phyloP scores from a whole-genome alignment of 768 basidiomycete genomes.

The Leucosporidium yakuticum region DNA sequence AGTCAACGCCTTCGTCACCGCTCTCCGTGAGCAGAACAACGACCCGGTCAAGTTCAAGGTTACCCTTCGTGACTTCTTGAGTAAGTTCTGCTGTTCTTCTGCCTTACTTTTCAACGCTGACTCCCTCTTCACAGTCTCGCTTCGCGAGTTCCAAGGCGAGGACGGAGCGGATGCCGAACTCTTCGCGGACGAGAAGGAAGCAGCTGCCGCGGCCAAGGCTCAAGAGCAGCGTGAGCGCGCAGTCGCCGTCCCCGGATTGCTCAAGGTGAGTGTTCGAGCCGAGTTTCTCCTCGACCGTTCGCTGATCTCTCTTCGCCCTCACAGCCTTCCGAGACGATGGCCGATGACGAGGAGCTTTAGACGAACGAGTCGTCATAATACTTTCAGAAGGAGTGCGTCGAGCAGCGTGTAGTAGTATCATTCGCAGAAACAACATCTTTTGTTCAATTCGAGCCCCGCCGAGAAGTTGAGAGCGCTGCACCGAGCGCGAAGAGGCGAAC shows the following conservation, averaged over 20 bases:
- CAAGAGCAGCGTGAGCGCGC: slow-evolving; percentile 81
- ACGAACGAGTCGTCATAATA: no score
- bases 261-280: slow-evolving; percentile 58
- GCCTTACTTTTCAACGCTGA: background rate
- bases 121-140: slow-evolving; percentile 51
- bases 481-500: no score
- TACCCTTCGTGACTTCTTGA: slow-evolving; percentile 91
- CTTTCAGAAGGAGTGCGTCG: no score
- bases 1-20: slow-evolving; percentile 46
- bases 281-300: no score
- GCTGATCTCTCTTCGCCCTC: no score
- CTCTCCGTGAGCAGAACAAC: slow-evolving; percentile 45
- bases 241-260: slow-evolving; percentile 93
- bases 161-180: slow-evolving; percentile 85
- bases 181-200: slow-evolving; percentile 89
- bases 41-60: slow-evolving; percentile 62
- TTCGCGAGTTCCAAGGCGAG: slow-evolving; percentile 78
- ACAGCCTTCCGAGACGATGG: no score
- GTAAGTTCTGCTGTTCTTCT: slow-evolving; percentile 7
- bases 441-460: no score
- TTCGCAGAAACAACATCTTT: no score
- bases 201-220: slow-evolving; percentile 67
- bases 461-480: no score
- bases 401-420: no score
- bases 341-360: no score